Percentiles rank a stretch among this genome's conserved stretches.
These are phyloP conservation scores for Globisporangium paddicum DNA, from an alignment of 352 stramenopile species.

Conservation along the genomic window DNA sequence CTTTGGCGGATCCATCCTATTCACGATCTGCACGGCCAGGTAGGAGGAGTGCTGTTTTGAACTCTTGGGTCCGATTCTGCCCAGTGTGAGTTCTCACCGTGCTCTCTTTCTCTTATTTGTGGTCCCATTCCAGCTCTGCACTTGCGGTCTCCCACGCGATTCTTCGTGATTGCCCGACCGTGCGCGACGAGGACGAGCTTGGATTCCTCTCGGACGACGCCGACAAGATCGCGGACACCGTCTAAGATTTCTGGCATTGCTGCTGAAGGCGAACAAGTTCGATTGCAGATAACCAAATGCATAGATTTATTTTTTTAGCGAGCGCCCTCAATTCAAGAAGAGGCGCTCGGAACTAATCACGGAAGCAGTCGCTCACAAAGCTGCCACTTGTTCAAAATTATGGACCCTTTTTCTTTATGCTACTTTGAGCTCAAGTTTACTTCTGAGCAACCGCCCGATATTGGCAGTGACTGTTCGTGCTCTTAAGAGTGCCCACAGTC, in stretches of 20 bases:
- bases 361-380: background rate
- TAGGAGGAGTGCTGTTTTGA: conserved; percentile 18
- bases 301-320: conserved; percentile 13
- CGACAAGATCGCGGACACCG: conserved; percentile 66
- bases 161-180: conserved; percentile 66
- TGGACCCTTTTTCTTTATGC: background rate
- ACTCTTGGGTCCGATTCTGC: background rate
- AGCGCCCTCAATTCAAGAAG: conserved; percentile 1
- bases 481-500: no score
- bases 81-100: background rate
- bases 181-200: conserved; percentile 77
- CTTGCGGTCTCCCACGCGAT: conserved; percentile 77
- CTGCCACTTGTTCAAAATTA: conserved; percentile 1
- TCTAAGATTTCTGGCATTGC: conserved; percentile 28
- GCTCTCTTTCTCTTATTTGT: no score
- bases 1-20: conserved; percentile 84
- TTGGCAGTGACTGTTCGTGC: background rate
- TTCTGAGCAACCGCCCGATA: no score
- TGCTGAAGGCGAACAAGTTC: background rate
- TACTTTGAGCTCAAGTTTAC: background rate
- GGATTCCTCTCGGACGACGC: conserved; percentile 66
- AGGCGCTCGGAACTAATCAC: background rate
- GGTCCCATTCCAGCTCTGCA: conserved; percentile 32
- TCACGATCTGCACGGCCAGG: conserved; percentile 83
- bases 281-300: background rate